Base-by-base conservation (phyloP, 352 stramenopile species). In the Peronospora destructor region DNA sequence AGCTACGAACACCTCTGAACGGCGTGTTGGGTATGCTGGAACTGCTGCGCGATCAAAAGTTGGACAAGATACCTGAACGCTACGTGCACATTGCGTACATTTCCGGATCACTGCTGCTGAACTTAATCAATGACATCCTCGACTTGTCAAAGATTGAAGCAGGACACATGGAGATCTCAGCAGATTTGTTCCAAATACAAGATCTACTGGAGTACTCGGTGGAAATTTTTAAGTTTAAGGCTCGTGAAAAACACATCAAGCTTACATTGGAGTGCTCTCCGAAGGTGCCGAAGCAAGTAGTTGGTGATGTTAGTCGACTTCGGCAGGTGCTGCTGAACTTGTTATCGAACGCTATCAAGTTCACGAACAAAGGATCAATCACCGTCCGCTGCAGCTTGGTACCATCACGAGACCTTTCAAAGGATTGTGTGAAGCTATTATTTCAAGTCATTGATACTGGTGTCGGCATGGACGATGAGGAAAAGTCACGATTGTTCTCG, bases 91-190 rank as follows among this genome's bases (percentile, higher is more conserved):
- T 85, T 59, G 74, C 74, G 0, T 84, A 84, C 51, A 74, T 85
- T 41, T 85, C 73, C 3, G 76, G 76, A 2, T 84, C 71, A 17
- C 49, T 87, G 17, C 45, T 87, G 38, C 60, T 87, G 13, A 87
- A 84, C 53, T 34, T 87, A 14, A 87, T 87, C 54, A 87, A 94
- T 60, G 83, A 94, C 49, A 94, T 94, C 45, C 70, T 94, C 12
- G 83, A 94, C 59, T 65, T 93, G 36, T 93, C 85, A 3, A 91
- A 91, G 58, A 95, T 96, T 66, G 88, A 97, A 71, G 87, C 91
- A 14, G 86, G 86, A 0, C 90, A 87, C 61, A 74, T 84, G 68
- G 71, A 89, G 54, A 76, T 93, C 55, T 78, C 74, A 51, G 66
- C 73, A 41, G 75, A 94, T 64, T 81, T 71, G 47, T 79, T 81